Conservation (phyloP, 2,329 filamentous ascomycete species). For the Nigrograna mackinnonii region DNA sequence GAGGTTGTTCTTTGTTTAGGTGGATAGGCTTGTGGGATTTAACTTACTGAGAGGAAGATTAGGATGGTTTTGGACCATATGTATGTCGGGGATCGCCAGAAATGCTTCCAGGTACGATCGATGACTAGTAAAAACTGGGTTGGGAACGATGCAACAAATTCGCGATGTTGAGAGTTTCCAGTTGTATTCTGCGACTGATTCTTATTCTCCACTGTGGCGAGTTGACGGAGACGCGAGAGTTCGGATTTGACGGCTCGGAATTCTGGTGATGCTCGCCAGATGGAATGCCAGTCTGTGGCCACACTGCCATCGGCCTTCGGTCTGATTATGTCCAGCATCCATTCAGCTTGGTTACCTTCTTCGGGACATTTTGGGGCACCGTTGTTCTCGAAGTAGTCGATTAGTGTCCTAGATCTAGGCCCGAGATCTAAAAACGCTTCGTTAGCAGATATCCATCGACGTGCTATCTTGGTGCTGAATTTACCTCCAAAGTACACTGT, state of each 20-base stretch:
- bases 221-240: not conserved
- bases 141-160: conserved; percentile 1
- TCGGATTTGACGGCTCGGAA: not conserved
- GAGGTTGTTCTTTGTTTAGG: conserved; percentile 51
- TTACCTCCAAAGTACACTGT: conserved; percentile 81
- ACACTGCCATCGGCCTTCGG: conserved; percentile 44
- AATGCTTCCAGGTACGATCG: not conserved
- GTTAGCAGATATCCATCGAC: no score
- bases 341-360: conserved; percentile 79
- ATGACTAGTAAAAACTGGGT: conserved; percentile 1
- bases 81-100: conserved; percentile 4
- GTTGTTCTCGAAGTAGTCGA: conserved; percentile 73
- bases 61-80: conserved; percentile 4
- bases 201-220: not conserved
- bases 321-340: conserved; percentile 62
- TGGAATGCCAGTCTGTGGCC: conserved; percentile 40
- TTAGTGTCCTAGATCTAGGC: conserved; percentile 65
- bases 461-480: no score
- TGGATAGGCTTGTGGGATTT: conserved; percentile 24
- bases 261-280: not conserved
- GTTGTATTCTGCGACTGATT: not conserved
- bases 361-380: conserved; percentile 65
- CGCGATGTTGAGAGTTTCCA: not conserved
- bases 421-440: no score
- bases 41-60: conserved; percentile 1